Conservation (phyloP, 2,329 filamentous ascomycete genomes). For the Neurospora sp. region DNA sequence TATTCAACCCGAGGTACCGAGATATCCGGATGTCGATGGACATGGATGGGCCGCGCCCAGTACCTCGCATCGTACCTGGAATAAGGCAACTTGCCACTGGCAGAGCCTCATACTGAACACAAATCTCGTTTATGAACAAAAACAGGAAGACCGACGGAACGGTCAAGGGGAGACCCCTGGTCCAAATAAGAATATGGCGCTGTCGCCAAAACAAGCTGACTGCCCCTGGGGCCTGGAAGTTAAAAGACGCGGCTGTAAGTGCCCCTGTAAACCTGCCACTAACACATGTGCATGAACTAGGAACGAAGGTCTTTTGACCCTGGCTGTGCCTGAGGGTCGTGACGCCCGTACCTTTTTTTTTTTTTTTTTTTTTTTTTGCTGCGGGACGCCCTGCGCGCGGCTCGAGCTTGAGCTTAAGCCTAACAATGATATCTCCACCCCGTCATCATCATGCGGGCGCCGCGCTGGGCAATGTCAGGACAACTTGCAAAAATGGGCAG, state of each 20-base stretch:
- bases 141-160: neutral
- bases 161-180: neutral
- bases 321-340: neutral
- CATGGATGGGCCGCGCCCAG: neutral
- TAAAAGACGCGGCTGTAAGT: neutral
- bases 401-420: neutral
- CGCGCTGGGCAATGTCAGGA: neutral
- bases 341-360: neutral
- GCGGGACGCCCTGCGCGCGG: neutral
- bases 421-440: neutral
- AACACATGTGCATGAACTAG: neutral
- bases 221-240: neutral
- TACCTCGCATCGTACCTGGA: neutral
- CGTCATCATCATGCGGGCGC: neutral
- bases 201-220: neutral
- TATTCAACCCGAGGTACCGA: neutral
- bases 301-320: neutral
- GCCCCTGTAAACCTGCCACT: neutral
- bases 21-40: neutral
- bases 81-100: neutral
- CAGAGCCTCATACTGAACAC: neutral
- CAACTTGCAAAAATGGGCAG: neutral
- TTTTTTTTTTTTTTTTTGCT: neutral
- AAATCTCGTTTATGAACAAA: neutral
- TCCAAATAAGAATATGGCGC: neutral